Evolutionary conservation across 75 land plant genomes (phyloP).

Genomic region (Picea glauca): DNA sequence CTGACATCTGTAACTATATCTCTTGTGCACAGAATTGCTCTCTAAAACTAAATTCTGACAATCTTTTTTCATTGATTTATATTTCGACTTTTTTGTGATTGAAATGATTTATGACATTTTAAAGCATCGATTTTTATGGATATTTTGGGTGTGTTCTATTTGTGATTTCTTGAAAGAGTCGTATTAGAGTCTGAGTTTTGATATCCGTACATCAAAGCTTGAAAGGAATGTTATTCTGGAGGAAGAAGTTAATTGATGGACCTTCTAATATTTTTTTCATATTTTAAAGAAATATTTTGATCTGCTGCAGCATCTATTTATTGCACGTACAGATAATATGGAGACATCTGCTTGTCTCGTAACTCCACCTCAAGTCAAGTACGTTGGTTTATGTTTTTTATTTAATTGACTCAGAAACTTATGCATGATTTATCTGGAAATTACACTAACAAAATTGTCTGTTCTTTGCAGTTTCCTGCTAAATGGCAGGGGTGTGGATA

Average conservation of each 20-base stretch:
- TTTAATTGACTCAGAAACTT: neutral
- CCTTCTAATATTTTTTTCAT: neutral
- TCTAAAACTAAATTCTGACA: too few relatives aligned
- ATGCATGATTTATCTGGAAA: neutral
- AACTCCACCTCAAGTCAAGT: constrained; percentile 80
- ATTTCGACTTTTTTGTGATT: too few relatives aligned
- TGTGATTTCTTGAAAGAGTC: neutral
- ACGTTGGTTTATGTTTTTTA: constrained; percentile 9
- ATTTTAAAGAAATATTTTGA: neutral
- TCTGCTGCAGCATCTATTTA: constrained; percentile 64
- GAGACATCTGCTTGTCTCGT: constrained; percentile 74
- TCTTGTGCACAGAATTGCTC: neutral
- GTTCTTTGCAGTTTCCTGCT: constrained; percentile 58
- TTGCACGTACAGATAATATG: constrained; percentile 49
- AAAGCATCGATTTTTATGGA: neutral
- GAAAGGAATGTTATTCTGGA: neutral
- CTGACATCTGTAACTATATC: neutral
- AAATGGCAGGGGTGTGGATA: constrained; percentile 72
- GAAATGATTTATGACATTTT: neutral
- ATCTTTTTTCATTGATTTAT: too few relatives aligned
- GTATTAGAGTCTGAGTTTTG: neutral
- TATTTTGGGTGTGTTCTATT: neutral
- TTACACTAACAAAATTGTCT: neutral
- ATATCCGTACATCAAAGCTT: neutral
- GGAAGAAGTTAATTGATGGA: neutral